phyloP scores from a whole-genome alignment of 805 yeast genomes.

The Blastobotrys parvus region DNA sequence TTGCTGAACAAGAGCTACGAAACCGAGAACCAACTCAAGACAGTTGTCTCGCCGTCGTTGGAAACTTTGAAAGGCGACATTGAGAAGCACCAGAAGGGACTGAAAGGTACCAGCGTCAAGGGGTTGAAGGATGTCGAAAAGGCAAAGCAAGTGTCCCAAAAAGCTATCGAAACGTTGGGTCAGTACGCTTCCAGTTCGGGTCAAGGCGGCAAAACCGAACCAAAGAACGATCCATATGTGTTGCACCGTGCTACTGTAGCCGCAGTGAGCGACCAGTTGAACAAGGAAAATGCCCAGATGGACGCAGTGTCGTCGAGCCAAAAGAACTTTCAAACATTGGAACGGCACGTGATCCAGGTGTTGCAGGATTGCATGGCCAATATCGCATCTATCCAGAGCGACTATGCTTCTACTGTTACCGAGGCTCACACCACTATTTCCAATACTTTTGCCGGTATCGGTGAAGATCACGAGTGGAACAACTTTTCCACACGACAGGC shows the following conservation, averaged over 20 bases:
- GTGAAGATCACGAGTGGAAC: slow-evolving; percentile 39
- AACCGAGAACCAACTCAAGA: slow-evolving; percentile 32
- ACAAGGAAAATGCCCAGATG: slow-evolving; percentile 38
- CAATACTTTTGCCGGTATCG: slow-evolving; percentile 28
- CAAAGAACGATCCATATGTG: slow-evolving; percentile 40
- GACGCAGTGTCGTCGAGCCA: slow-evolving; percentile 39
- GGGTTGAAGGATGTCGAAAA: slow-evolving; percentile 32
- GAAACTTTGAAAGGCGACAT: slow-evolving; percentile 35
- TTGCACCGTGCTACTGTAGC: slow-evolving; percentile 31
- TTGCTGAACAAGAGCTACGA: slow-evolving; percentile 31
- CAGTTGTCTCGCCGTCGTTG: slow-evolving; percentile 36
- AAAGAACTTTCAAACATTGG: slow-evolving; percentile 33
- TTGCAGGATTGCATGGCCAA: slow-evolving; percentile 33
- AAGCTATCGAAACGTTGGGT: slow-evolving; percentile 32
- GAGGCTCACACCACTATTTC: slow-evolving; percentile 27
- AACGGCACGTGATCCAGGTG: slow-evolving; percentile 35
- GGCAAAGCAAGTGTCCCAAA: slow-evolving; percentile 29
- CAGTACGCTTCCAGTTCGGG: slow-evolving; percentile 27
- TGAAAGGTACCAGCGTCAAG: slow-evolving; percentile 29
- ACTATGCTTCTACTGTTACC: slow-evolving; percentile 25
- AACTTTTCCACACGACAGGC: slow-evolving; percentile 30
- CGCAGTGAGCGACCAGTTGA: slow-evolving; percentile 35
- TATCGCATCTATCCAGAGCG: slow-evolving; percentile 25
- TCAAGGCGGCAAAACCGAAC: slow-evolving; percentile 27
- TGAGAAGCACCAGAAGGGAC: slow-evolving; percentile 36